These are phyloP conservation scores for Fusarium sororula DNA, from an alignment of 2,329 filamentous ascomycete species.

Conservation along the genomic window DNA sequence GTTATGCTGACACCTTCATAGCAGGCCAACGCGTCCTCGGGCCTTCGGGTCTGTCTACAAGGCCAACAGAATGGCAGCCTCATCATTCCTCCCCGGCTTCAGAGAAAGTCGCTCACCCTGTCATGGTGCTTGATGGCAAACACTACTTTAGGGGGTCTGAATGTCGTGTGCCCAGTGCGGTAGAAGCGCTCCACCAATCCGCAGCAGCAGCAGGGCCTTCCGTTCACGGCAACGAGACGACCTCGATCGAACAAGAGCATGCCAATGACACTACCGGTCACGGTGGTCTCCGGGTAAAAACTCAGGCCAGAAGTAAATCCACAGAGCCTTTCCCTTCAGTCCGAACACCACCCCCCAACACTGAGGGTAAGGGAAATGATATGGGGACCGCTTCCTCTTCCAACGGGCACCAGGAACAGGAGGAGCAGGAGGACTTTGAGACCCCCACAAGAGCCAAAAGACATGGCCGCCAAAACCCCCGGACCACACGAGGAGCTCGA, in stretches of 20 bases:
- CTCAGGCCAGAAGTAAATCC: constrained; percentile 15
- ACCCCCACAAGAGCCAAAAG: constrained; percentile 35
- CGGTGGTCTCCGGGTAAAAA: neutral
- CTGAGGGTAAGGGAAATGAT: neutral
- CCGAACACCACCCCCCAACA: neutral
- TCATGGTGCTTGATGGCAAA: constrained; percentile 29
- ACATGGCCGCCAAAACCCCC: constrained; percentile 18
- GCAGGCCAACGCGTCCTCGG: constrained; percentile 43
- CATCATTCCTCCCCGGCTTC: constrained; percentile 35
- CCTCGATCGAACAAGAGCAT: neutral
- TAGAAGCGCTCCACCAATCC: constrained; percentile 44
- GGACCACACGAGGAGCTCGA: constrained; percentile 7
- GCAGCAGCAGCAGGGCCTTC: constrained; percentile 37
- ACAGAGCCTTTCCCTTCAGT: neutral
- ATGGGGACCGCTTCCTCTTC: neutral
- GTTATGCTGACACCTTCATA: constrained; percentile 31
- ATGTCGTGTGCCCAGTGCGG: constrained; percentile 23
- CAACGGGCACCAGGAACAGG: neutral
- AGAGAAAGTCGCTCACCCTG: constrained; percentile 28
- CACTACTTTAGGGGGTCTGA: constrained; percentile 40
- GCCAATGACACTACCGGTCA: neutral
- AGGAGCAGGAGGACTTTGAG: constrained; percentile 11
- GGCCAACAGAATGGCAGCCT: constrained; percentile 31
- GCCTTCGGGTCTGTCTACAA: constrained; percentile 42
- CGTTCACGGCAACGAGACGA: constrained; percentile 15